Percentiles rank a stretch among this genome's conserved stretches.
Evolutionary conservation across 2,329 filamentous ascomycete species (phyloP).

Genomic region (Basipetospora chlamydospora): DNA sequence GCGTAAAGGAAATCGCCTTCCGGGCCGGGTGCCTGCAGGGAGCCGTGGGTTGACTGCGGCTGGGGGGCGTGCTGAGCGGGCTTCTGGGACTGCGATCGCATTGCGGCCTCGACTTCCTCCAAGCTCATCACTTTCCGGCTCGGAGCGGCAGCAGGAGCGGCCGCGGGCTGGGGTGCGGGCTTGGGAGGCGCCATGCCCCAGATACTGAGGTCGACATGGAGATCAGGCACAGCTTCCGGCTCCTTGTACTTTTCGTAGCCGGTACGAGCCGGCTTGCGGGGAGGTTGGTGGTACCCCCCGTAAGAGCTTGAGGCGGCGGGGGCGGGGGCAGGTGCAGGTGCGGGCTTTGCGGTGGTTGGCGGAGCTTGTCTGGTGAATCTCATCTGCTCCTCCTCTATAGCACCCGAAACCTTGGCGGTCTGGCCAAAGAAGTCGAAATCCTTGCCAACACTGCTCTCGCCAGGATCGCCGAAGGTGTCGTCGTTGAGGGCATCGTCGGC

Average conservation of each 20-base stretch:
- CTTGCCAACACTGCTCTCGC: slow-evolving; percentile 51
- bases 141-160: slow-evolving; percentile 16
- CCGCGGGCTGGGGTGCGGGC: slow-evolving; percentile 16
- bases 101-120: slow-evolving; percentile 90
- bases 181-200: slow-evolving; percentile 63
- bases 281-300: slow-evolving; percentile 12
- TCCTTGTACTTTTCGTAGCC: slow-evolving; percentile 90
- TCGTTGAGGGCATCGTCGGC: slow-evolving; percentile 91
- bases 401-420: slow-evolving; percentile 74
- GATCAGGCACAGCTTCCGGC: slow-evolving; percentile 69
- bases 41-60: not conserved
- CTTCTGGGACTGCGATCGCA: slow-evolving; percentile 54
- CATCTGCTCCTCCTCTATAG: slow-evolving; percentile 81
- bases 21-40: too few relatives aligned
- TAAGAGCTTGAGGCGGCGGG: slow-evolving; percentile 10
- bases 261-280: slow-evolving; percentile 50
- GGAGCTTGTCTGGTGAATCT: slow-evolving; percentile 66
- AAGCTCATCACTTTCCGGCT: slow-evolving; percentile 80
- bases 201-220: slow-evolving; percentile 83
- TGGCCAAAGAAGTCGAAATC: slow-evolving; percentile 96
- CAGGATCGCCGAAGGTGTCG: slow-evolving; percentile 62
- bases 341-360: slow-evolving; percentile 17
- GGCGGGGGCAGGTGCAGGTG: slow-evolving; percentile 22
- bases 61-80: slow-evolving; percentile 15
- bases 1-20: slow-evolving; percentile 6